Conservation (phyloP, 1,284 basidiomycete genomes). For the Mixia osmundae region DNA sequence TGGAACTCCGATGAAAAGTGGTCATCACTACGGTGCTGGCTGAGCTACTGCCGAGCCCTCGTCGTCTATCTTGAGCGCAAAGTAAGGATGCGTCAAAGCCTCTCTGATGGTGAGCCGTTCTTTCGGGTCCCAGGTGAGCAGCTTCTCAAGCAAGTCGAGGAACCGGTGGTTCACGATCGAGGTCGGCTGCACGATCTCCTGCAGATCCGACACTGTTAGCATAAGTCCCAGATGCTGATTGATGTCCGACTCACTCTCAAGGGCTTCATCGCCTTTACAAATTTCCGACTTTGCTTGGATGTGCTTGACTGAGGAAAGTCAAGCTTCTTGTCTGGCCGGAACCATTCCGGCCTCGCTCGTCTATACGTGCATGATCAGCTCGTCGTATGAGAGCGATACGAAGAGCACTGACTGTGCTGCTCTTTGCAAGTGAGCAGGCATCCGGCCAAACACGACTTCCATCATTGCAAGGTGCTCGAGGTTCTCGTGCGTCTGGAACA, state of each 20-base stretch:
- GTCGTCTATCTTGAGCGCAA: conserved; percentile 21
- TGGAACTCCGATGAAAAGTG: too few species aligned
- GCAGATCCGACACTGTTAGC: not conserved
- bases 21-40: too few species aligned
- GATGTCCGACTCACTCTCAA: conserved; percentile 35
- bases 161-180: conserved; percentile 42
- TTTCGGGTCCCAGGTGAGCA: conserved; percentile 76
- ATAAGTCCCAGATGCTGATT: not conserved
- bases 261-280: conserved; percentile 63
- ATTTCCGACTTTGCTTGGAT: conserved; percentile 72
- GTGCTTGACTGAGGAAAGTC: conserved; percentile 80
- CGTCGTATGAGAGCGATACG: not conserved
- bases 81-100: conserved; percentile 69
- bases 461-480: conserved; percentile 99
- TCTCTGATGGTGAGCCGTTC: conserved; percentile 64
- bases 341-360: conserved; percentile 66
- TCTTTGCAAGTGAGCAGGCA: conserved; percentile 53
- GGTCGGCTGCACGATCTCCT: conserved; percentile 61
- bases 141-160: conserved; percentile 63
- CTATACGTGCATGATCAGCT: not conserved
- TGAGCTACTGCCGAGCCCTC: too few species aligned
- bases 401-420: conserved; percentile 22
- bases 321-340: conserved; percentile 45
- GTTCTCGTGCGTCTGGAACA: conserved; percentile 98
- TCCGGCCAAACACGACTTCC: conserved; percentile 95